Evolutionary conservation across 352 stramenopile species (phyloP), one percentile per base, ranked within the genome.

Genomic region (Globisporangium nagaii): DNA sequence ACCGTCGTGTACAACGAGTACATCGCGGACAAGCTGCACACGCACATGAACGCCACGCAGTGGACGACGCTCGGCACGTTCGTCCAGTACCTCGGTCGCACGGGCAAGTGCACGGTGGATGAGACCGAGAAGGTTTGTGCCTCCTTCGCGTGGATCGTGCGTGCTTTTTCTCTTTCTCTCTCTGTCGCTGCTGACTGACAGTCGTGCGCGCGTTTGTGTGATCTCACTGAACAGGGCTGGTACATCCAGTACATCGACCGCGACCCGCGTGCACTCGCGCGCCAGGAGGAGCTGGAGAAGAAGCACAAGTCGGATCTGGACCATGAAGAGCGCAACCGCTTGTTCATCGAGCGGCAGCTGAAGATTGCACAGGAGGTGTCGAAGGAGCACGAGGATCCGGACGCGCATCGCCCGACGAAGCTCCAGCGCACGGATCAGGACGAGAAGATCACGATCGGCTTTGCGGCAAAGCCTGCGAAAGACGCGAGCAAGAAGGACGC

Each of bases 1-100:
- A 99, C 98, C 48, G 80, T 89, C 43, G 85, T 99, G 4, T 99
- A 99, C 80, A 98, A 99, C 71, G 97, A 99, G 73, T 97, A 99
- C 60, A 99, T 99, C 68, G 69, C 88, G 12, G 97, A 99, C 80
- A 99, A 99, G 73, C 59, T 97, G 54, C 97, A 99, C 69, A 79
- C 99, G 43, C 97, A 99, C 70, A 99, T 99, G 97, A 99, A 99
- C 74, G 85, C 96, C 0, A 99, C 97, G 17, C 91, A 97, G 58
- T 99, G 97, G 97, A 86, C 84, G 24, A 98, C 96, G 19, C 80
- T 99, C 41, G 90, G 87, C 5, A 82, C 88, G 37, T 99, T 99
- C 75, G 91, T 99, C 13, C 94, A 99, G 79, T 99, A 99, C 71
- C 81, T 99, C 25, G 97, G 97, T 2, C 97, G 97, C 60, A 98